These are phyloP conservation scores for Triticum urartu DNA, from an alignment of 176 grass and related monocot species.

Conservation along the genomic window DNA sequence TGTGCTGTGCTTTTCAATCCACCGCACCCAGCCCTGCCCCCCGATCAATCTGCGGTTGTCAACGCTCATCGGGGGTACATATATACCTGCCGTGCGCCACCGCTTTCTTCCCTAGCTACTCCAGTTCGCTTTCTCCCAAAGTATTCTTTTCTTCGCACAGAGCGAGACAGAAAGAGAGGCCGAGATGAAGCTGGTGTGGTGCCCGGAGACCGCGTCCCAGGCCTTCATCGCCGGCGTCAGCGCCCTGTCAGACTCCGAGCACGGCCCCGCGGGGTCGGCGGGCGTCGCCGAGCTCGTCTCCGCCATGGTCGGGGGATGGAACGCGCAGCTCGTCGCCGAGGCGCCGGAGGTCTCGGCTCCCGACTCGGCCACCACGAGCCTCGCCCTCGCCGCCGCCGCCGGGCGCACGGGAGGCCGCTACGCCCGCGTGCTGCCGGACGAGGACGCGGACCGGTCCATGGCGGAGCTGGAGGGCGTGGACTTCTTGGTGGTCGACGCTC, in stretches of 20 bases:
- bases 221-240: conserved; percentile 63
- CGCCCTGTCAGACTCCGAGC: neutral
- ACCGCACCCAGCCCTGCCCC: neutral
- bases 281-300: conserved; percentile 63
- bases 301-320: conserved; percentile 72
- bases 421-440: neutral
- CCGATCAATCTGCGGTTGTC: neutral
- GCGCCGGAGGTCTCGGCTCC: conserved; percentile 15
- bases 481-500: conserved; percentile 59
- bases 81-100: neutral
- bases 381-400: conserved; percentile 41
- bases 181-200: conserved; percentile 58
- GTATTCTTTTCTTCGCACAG: neutral
- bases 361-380: conserved; percentile 18
- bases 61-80: neutral
- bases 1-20: neutral
- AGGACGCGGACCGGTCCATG: conserved; percentile 44
- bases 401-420: conserved; percentile 32
- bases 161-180: neutral
- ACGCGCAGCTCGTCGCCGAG: conserved; percentile 71
- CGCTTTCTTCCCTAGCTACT: neutral
- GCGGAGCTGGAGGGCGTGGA: conserved; percentile 58
- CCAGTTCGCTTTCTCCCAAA: neutral
- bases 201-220: conserved; percentile 58
- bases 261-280: neutral